Evolutionary conservation across 768 basidiomycete genomes (phyloP).

Genomic region (Strobilomyces dryophilus): DNA sequence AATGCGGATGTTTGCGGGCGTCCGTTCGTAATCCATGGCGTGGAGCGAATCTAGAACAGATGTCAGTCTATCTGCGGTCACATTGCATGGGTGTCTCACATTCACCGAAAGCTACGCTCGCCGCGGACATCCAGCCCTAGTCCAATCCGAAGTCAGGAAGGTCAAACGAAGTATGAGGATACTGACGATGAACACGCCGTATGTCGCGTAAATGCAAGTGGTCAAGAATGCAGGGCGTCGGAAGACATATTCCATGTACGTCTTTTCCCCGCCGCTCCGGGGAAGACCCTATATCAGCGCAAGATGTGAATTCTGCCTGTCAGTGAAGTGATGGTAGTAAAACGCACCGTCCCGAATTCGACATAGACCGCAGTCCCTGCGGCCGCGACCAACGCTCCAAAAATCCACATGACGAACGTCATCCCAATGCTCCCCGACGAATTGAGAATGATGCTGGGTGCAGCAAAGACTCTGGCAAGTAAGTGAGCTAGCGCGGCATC

Average conservation of each 20-base stretch:
- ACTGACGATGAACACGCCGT: too few species aligned
- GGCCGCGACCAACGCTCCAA: slow-evolving; percentile 60
- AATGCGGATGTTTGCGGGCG: too few species aligned
- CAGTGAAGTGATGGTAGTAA: not conserved
- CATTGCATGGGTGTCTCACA: too few species aligned
- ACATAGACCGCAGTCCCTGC: slow-evolving; percentile 69
- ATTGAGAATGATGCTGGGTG: slow-evolving; percentile 62
- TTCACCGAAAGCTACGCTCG: too few species aligned
- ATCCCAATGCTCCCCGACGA: slow-evolving; percentile 69
- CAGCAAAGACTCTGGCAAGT: slow-evolving; percentile 58
- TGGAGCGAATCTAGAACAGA: too few species aligned
- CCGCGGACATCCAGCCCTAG: too few species aligned
- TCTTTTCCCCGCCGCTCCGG: slow-evolving; percentile 71
- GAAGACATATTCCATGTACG: slow-evolving; percentile 49
- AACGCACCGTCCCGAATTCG: slow-evolving; percentile 66
- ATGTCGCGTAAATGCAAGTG: too few species aligned
- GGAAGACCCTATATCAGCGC: slow-evolving; percentile 50
- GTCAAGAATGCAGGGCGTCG: too few species aligned
- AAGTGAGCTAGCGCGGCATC: not conserved
- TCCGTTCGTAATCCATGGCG: too few species aligned
- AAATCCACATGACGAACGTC: slow-evolving; percentile 64
- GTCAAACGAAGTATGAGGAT: too few species aligned
- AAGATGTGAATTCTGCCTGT: not conserved
- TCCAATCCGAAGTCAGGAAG: too few species aligned
- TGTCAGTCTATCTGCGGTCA: too few species aligned